Evolutionary conservation across 192 early-diverging fungal species (phyloP).

Genomic region (Coemansia sp.): DNA sequence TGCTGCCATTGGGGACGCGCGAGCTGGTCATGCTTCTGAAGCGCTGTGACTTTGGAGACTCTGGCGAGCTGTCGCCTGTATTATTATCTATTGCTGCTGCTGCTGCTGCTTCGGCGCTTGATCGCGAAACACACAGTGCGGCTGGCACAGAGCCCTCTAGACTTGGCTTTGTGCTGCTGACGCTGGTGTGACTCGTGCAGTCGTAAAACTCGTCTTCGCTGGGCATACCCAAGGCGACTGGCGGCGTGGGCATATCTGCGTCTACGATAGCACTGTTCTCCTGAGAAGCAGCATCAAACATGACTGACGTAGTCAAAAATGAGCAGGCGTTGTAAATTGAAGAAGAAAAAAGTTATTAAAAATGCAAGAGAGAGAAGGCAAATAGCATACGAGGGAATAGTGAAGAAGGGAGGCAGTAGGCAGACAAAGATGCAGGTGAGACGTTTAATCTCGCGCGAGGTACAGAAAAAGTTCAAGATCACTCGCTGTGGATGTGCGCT

Average conservation of each 20-base stretch:
- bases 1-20: conserved; percentile 7
- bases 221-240: not conserved
- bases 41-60: conserved; percentile 21
- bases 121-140: conserved; percentile 2
- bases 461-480: not conserved
- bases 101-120: conserved; percentile 5
- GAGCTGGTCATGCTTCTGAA: conserved; percentile 38
- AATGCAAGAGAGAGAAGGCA: not conserved
- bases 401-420: not conserved
- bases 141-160: conserved; percentile 11
- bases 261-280: not conserved
- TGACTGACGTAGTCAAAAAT: conserved; percentile 3
- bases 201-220: conserved; percentile 52
- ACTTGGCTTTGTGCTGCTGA: conserved; percentile 35
- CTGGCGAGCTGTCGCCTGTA: not conserved
- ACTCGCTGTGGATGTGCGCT: not conserved
- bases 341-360: not conserved
- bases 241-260: not conserved
- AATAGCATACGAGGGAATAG: not conserved
- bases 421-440: not conserved
- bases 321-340: not conserved
- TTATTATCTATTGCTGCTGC: not conserved
- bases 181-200: conserved; percentile 29
- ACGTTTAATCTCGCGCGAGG: not conserved
- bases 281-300: not conserved